Evolutionary conservation across 2,329 filamentous ascomycete genomes (phyloP), one percentile per base, ranked within the genome.

Genomic region (Nemania bipapillata): DNA sequence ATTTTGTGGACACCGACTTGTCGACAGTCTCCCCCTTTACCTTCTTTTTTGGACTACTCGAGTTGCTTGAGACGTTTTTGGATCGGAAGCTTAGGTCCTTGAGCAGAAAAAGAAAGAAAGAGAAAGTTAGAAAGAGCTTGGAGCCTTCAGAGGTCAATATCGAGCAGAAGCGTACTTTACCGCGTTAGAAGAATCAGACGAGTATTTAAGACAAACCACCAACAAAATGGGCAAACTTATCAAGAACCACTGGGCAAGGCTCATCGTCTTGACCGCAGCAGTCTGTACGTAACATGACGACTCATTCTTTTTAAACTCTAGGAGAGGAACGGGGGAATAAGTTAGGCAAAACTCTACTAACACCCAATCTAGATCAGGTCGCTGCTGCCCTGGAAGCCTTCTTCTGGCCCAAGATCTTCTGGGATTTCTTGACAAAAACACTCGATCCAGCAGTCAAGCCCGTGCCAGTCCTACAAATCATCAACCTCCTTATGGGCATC

Each of bases 361-460:
- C 75, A 60, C 12, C 15, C 42, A n/a, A 22, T 52, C 45, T 77
- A 97, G 94, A 97, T 80, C 96, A 99, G 87, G 81, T 97, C 71
- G 89, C 86, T 68, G 94, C 94, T 69, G 90, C 91, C 17, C 83
- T 99, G 65, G 89, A 96, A 83, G 90, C 89, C 77, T 97, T 96
- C 86, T 95, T 99, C 87, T 99, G 94, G 94, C 96, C 96, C 73
- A 99, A 99, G 81, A 91, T 99, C 78, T 97, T 99, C 83, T 99
- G 92, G 91, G 96, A 99, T 82, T 97, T 97, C 80, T 83, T 96
- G 73, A 97, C 95, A 69, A 94, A 93, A 77, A 94, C 93, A 75
- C 89, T 99, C 75, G 93, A 99, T 78, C 86, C 84, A 63, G 92
- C 91, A 56, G 93, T 98, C 70, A 94, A 92, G 77, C 95, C 95